Evolutionary conservation across 441 rosid species (phyloP), one percentile per base, ranked within the genome.

Genomic region (Syzygium syzygioides): DNA sequence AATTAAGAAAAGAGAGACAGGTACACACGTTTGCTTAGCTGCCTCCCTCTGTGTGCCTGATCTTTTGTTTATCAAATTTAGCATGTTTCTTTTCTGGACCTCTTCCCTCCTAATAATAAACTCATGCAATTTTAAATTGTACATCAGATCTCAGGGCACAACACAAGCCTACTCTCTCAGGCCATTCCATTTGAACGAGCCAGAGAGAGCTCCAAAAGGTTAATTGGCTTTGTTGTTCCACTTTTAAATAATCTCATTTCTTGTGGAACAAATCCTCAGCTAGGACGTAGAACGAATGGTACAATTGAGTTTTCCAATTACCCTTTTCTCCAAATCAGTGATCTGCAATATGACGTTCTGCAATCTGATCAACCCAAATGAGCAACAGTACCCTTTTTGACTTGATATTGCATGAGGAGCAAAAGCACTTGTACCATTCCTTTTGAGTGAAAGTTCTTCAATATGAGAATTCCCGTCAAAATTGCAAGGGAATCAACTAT

Each of bases 1-100:
- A 90, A 37, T 32, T 59, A 87, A 92, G 92, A 76, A 86, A 30
- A n/a, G n/a, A 41, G 55, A 25, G 87, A 86, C 90, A 90, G 90
- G 85, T 62, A 54, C 76, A 25, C 89, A 41, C 64, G 54, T 86
- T 85, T 55, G 90, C 59, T 76, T 79, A 88, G 87, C 89, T 41
- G 55, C 84, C 54, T 89, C 71, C 88, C 41, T 60, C 68, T 76
- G 68, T 55, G n/a, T 76, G 83, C 10, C 83, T 76, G 83, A 76
- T 13, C 10, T 23, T 76, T 23, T 41, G 52, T 76, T 76, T 76
- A 76, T 76, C 83, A 41, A 41, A 76, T 41, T 41, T 76, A 76
- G n/a, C 45, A 37, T 37, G 62, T n/a, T 71, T 87, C 85, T 37
- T 30, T 19, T 80, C 88, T 23, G 88, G 88, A 56, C 83, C 52